These are phyloP conservation scores for Penicillium verhagenii DNA, from an alignment of 495 filamentous ascomycete species.

Conservation along the genomic window DNA sequence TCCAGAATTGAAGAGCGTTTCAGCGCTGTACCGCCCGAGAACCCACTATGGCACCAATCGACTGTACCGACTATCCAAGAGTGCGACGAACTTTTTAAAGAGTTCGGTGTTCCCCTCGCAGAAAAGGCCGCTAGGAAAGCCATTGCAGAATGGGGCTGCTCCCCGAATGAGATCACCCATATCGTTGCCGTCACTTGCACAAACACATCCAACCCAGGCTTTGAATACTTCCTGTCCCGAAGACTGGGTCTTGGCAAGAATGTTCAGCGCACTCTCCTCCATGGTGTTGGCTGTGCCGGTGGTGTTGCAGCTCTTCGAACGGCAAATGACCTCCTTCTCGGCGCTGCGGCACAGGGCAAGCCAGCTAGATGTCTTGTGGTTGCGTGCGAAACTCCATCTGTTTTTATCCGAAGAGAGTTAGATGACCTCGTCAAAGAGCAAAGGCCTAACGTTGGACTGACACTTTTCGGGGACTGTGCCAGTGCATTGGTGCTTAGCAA, in stretches of 20 bases:
- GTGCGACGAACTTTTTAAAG: too few species aligned
- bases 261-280: constrained; percentile 58
- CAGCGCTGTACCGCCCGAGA: too few species aligned
- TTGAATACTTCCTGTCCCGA: constrained; percentile 60
- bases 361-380: constrained; percentile 43
- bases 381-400: constrained; percentile 59
- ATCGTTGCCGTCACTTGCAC: constrained; percentile 66
- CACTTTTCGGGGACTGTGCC: constrained; percentile 64
- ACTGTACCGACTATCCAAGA: too few species aligned
- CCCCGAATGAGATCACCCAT: constrained; percentile 56
- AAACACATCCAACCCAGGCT: constrained; percentile 64
- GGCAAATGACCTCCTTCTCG: constrained; percentile 59
- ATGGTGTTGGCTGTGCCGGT: constrained; percentile 64
- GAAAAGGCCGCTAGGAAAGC: constrained; percentile 58
- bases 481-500: constrained; percentile 60
- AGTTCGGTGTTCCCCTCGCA: constrained; percentile 59
- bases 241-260: constrained; percentile 46
- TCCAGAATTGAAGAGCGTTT: too few species aligned
- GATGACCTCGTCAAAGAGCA: constrained; percentile 46
- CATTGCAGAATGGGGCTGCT: constrained; percentile 48
- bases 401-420: constrained; percentile 57
- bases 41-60: too few species aligned
- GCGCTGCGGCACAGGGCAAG: constrained; percentile 49
- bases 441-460: constrained; percentile 55
- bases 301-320: constrained; percentile 61